Evolutionary conservation across 2,329 filamentous ascomycete genomes (phyloP).

Genomic region (Colletotrichum kahawae): DNA sequence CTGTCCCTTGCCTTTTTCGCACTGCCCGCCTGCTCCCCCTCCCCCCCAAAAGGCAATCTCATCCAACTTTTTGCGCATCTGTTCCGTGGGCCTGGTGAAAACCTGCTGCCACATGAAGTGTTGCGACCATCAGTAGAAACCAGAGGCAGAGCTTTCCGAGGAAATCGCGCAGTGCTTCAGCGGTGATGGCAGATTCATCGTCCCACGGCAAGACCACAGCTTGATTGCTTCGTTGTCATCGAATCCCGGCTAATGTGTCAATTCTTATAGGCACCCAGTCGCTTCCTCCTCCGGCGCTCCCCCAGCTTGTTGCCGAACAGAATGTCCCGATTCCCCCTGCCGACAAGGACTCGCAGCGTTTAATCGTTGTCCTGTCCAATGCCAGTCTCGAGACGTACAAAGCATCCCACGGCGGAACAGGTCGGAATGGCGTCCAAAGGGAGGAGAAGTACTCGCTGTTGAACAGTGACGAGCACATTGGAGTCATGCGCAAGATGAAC

Average conservation of each 20-base stretch:
- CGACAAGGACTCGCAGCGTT: constrained; percentile 88
- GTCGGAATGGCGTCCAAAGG: constrained; percentile 67
- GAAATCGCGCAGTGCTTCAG: not conserved
- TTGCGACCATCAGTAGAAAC: not conserved
- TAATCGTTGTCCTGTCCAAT: constrained; percentile 97
- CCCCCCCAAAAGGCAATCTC: not conserved
- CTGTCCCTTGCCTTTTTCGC: not conserved
- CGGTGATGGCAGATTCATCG: not conserved
- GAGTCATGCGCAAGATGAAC: constrained; percentile 99
- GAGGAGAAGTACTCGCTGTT: constrained; percentile 97
- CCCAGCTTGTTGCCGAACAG: constrained; percentile 92
- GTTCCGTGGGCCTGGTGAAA: not conserved
- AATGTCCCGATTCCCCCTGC: constrained; percentile 80
- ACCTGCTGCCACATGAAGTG: not conserved
- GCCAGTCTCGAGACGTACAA: constrained; percentile 98
- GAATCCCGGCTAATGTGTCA: not conserved
- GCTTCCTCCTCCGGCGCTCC: constrained; percentile 87
- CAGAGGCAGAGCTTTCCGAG: not conserved
- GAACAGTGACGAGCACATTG: constrained; percentile 99
- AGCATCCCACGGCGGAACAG: constrained; percentile 75
- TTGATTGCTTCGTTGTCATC: not conserved
- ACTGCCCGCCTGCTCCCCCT: not conserved
- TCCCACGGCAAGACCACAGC: not conserved
- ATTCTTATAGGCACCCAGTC: constrained; percentile 81
- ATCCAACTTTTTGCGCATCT: not conserved